phyloP scores from a whole-genome alignment of 805 yeast genomes.

The Isabelozyma heimii region DNA sequence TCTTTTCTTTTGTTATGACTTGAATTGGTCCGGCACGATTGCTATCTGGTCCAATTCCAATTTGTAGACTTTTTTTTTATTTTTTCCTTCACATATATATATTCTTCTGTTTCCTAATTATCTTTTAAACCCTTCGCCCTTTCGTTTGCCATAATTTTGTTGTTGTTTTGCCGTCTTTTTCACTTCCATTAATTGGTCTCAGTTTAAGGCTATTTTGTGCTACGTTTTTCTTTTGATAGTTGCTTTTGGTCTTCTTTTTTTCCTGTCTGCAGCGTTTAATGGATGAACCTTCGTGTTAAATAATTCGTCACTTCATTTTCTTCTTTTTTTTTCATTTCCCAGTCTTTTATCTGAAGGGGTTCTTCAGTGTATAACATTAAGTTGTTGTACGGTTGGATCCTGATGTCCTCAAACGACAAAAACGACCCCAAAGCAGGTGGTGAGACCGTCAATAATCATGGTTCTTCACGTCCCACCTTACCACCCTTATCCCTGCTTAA shows the following conservation, averaged over 20 bases:
- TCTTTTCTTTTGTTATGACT: background rate
- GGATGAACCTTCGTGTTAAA: background rate
- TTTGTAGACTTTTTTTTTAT: background rate
- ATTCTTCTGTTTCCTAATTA: background rate
- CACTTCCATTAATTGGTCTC: too few relatives aligned
- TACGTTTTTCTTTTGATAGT: too few relatives aligned
- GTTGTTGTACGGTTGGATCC: background rate
- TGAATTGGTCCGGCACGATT: background rate
- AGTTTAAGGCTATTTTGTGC: too few relatives aligned
- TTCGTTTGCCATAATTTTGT: too few relatives aligned
- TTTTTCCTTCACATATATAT: background rate
- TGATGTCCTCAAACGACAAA: background rate
- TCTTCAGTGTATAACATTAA: background rate
- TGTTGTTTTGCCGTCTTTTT: too few relatives aligned
- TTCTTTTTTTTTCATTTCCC: too few relatives aligned
- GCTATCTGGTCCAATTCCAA: background rate
- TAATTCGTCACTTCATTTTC: too few relatives aligned
- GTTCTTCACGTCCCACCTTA: background rate
- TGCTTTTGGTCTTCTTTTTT: too few relatives aligned
- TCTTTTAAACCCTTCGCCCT: background rate
- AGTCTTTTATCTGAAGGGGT: background rate
- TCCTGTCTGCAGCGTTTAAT: too few relatives aligned
- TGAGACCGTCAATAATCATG: background rate
- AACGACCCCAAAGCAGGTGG: background rate
- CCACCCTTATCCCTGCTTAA: background rate